Percentiles rank a stretch among this genome's conserved stretches.
Evolutionary conservation across 768 basidiomycete genomes (phyloP).

Genomic region (Boletus pseudopeckii): DNA sequence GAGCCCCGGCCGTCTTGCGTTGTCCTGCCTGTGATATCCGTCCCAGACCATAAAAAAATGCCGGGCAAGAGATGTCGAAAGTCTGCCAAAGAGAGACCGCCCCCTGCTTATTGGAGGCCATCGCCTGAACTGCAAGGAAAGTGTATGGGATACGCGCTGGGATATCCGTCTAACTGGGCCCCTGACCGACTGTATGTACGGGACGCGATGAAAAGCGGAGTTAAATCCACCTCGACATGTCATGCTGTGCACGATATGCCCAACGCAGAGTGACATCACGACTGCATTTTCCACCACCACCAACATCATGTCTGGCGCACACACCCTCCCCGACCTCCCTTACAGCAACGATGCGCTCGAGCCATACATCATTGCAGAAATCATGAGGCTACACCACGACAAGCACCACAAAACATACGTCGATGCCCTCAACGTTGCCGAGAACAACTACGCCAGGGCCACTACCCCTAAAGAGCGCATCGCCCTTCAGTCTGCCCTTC

Average conservation of each 20-base stretch:
- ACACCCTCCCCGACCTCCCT: slow-evolving; percentile 71
- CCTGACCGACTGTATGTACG: slow-evolving; percentile 21
- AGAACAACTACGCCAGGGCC: slow-evolving; percentile 69
- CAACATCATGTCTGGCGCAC: slow-evolving; percentile 37
- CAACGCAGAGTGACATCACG: not conserved
- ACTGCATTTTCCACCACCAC: not conserved
- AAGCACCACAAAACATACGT: slow-evolving; percentile 98
- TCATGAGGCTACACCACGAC: slow-evolving; percentile 92
- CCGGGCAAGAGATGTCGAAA: slow-evolving; percentile 10
- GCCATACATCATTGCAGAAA: slow-evolving; percentile 85
- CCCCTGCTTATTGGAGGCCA: slow-evolving; percentile 31
- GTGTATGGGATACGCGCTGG: slow-evolving; percentile 31
- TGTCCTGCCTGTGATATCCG: slow-evolving; percentile 18
- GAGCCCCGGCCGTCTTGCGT: slow-evolving; percentile 15
- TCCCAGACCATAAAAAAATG: not conserved
- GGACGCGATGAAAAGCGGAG: slow-evolving; percentile 27
- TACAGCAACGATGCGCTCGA: slow-evolving; percentile 89
- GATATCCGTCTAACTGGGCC: slow-evolving; percentile 32
- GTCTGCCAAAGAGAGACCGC: slow-evolving; percentile 12
- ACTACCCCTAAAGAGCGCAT: slow-evolving; percentile 53
- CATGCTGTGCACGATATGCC: slow-evolving; percentile 19
- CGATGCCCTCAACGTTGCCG: slow-evolving; percentile 65
- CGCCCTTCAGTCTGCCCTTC: slow-evolving; percentile 25
- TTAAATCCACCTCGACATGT: slow-evolving; percentile 3
- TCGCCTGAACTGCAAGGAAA: slow-evolving; percentile 17